Evolutionary conservation across 1,284 basidiomycete genomes (phyloP).

Genomic region (Marasmius tenuissimus): DNA sequence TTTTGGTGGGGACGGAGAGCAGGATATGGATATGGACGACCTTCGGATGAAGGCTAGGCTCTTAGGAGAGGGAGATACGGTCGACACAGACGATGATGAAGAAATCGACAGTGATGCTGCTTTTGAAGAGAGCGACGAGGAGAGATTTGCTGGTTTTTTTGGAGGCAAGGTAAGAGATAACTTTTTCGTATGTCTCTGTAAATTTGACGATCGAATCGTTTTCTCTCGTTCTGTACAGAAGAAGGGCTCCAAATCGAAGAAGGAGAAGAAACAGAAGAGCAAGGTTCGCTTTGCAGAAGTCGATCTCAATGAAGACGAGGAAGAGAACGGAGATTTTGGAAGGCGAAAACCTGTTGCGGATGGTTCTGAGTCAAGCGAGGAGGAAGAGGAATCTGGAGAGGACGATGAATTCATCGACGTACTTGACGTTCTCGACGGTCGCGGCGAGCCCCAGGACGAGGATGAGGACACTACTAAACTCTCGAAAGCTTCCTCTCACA

Average conservation of each 20-base stretch:
- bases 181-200: neutral
- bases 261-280: constrained; percentile 14
- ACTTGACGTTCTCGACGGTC: constrained; percentile 68
- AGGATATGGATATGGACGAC: constrained; percentile 31
- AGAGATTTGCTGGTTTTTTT: constrained; percentile 72
- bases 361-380: constrained; percentile 28
- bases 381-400: constrained; percentile 55
- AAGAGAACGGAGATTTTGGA: constrained; percentile 15
- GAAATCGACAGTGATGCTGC: constrained; percentile 80
- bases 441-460: constrained; percentile 46
- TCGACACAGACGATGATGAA: constrained; percentile 63
- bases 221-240: constrained; percentile 7
- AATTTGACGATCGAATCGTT: neutral
- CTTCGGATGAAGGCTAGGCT: constrained; percentile 46
- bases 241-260: constrained; percentile 21
- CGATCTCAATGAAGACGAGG: constrained; percentile 67
- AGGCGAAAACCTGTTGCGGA: constrained; percentile 23
- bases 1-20: constrained; percentile 38
- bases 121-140: constrained; percentile 82
- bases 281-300: constrained; percentile 52
- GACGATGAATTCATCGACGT: constrained; percentile 67
- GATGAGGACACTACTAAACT: constrained; percentile 25
- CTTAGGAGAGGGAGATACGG: constrained; percentile 53
- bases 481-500: constrained; percentile 18
- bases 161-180: constrained; percentile 43